These are phyloP conservation scores for Trametes sanguinea DNA, from an alignment of 768 basidiomycete genomes.

Conservation along the genomic window DNA sequence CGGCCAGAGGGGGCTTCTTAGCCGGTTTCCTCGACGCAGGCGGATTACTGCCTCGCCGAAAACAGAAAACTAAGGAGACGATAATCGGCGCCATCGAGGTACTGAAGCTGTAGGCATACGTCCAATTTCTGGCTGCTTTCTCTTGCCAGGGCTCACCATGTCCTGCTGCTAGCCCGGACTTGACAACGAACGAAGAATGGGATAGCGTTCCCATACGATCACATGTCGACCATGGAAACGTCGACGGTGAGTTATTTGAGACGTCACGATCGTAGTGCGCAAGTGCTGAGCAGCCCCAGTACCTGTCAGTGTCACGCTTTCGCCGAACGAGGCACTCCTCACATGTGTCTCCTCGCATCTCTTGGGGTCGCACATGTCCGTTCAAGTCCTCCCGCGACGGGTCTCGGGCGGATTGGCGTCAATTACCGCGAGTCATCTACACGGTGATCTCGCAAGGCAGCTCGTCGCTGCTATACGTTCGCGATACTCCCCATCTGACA, in stretches of 20 bases:
- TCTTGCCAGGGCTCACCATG: neutral
- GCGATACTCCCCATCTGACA: constrained; percentile 56
- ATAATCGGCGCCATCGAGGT: constrained; percentile 51
- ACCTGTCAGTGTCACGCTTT: constrained; percentile 54
- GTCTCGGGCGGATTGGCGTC: constrained; percentile 9
- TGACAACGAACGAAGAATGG: constrained; percentile 54
- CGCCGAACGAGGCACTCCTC: constrained; percentile 60
- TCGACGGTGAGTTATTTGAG: constrained; percentile 6
- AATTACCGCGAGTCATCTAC: constrained; percentile 6
- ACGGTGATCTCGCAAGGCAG: constrained; percentile 23
- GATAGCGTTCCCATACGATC: constrained; percentile 49
- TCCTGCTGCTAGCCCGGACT: constrained; percentile 45
- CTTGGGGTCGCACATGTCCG: constrained; percentile 16
- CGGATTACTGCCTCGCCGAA: constrained; percentile 40
- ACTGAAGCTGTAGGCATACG: constrained; percentile 53
- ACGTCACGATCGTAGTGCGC: too few relatives aligned
- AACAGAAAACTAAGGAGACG: constrained; percentile 39
- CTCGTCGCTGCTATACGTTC: constrained; percentile 49
- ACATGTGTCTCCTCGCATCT: constrained; percentile 52
- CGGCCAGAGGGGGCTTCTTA: constrained; percentile 40
- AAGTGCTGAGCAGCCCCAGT: constrained; percentile 41
- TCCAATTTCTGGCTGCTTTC: neutral
- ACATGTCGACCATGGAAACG: constrained; percentile 35
- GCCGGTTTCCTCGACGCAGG: constrained; percentile 51
- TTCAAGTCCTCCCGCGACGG: constrained; percentile 27